Base-by-base conservation (phyloP, 2,329 filamentous ascomycete species). In the Aschersonia sp. region DNA sequence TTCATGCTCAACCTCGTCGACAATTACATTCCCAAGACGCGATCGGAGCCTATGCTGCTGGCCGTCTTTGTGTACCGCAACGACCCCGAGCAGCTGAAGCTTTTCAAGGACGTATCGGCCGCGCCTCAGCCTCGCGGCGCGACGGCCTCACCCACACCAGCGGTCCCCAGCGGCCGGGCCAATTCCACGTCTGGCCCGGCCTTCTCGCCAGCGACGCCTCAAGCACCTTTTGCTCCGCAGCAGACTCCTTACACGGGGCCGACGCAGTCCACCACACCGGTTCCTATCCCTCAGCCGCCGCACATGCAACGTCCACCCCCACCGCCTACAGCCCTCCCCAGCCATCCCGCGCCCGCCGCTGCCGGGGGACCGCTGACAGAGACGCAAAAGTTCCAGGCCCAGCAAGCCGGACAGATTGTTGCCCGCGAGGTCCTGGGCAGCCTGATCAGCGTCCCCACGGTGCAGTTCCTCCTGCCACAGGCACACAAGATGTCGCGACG, bases 1-100 rank as follows among this genome's bases (percentile, higher is more conserved):
- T 95, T 96, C 57, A 79, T 96, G 63, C 78, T 87, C 51, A 85
- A 94, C 58, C 75, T 97, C n/a, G 82, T 87, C 52, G 84, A 90
- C 56, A 89, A 89, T 61, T 78, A 78, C 32, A 76, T 96, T 33
- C 85, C 89, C 43, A 74, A 78, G 50, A 76, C 76, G 2, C 75
- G 85, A 12, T 71, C 79, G 0, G 83, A 94, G 54, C 80, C 86
- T 1, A 79, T 92, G 67, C 69, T 98, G 37, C 70, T 97, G 7
- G 78, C 89, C 29, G 85, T 90, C 1, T 84, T 97, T 52, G 87
- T 96, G 4, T 86, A 94, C 53, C 79, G 85, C 37, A 81, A 82
- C 45, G 75, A 79, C 43, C 64, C 65, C 0, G 60, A 64, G 46
- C 64, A 58, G 50, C 57, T 54, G 46, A 62, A 56, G 55, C 61